Evolutionary conservation across 108 stramenopile genomes (phyloP).

Genomic region (Cyclotella sp.): DNA sequence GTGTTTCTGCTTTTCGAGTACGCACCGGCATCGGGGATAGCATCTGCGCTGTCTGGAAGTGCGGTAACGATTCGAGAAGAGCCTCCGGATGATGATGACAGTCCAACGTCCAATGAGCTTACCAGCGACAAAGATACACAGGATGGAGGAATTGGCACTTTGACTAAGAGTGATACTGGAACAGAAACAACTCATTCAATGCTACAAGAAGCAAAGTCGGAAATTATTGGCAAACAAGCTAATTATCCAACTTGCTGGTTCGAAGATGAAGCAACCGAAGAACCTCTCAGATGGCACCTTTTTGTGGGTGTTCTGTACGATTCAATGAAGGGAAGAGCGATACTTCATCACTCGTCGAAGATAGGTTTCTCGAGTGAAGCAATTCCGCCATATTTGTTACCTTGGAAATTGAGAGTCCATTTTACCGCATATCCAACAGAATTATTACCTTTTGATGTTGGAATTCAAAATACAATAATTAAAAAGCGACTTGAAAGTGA

Average conservation of each 20-base stretch:
- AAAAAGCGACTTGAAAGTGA: background rate
- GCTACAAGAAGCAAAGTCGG: background rate
- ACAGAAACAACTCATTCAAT: background rate
- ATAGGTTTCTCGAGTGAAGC: background rate
- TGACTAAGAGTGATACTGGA: background rate
- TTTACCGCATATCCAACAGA: constrained; percentile 73
- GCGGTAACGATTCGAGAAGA: constrained; percentile 16
- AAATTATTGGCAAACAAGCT: background rate
- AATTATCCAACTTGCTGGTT: constrained; percentile 73
- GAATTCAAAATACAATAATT: background rate
- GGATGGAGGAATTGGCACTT: background rate
- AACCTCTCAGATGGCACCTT: constrained; percentile 80
- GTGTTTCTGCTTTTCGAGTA: constrained; percentile 63
- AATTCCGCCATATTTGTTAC: constrained; percentile 37
- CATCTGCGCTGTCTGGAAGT: constrained; percentile 19
- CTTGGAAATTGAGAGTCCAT: constrained; percentile 84
- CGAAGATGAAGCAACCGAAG: constrained; percentile 74
- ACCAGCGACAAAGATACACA: background rate
- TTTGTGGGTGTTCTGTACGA: constrained; percentile 84
- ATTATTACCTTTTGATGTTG: constrained; percentile 65
- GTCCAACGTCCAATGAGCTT: background rate
- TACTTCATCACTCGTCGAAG: constrained; percentile 7
- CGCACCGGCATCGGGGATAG: constrained; percentile 58
- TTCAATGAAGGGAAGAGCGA: constrained; percentile 39
- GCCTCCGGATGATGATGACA: constrained; percentile 29